A percentile compares a stretch with the other conserved stretches of the same genome.
Evolutionary conservation across 164 flowering plant species (phyloP).

Genomic region (Saururus chinensis): DNA sequence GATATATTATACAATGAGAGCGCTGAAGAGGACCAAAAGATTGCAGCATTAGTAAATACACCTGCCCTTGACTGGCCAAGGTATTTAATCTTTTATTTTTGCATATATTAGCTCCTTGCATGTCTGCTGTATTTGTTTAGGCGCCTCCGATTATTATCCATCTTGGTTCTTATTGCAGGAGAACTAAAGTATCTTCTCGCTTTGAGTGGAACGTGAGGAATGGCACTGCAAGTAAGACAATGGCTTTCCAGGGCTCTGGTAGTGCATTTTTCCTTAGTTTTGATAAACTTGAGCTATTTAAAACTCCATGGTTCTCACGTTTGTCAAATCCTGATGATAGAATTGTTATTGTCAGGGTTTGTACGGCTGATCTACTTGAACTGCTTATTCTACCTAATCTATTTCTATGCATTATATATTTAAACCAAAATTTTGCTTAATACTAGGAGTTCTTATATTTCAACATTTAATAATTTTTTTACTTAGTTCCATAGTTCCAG

Average conservation of each 20-base stretch:
- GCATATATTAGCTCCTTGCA: not conserved
- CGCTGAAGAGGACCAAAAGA: slow-evolving; percentile 83
- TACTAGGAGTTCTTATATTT: no score
- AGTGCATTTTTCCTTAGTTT: slow-evolving; percentile 6
- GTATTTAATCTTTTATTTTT: slow-evolving; percentile 16
- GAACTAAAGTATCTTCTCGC: slow-evolving; percentile 55
- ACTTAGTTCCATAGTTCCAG: not conserved
- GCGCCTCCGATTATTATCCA: not conserved
- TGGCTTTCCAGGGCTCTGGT: slow-evolving; percentile 86
- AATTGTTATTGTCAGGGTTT: no score
- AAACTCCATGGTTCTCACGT: no score
- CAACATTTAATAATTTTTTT: no score
- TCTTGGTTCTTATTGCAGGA: slow-evolving; percentile 37
- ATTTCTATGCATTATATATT: no score
- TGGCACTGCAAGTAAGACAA: no score
- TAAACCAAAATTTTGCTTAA: no score
- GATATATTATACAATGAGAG: slow-evolving; percentile 40
- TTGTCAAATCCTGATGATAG: no score
- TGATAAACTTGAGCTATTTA: no score
- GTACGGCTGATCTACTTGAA: no score
- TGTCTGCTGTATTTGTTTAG: not conserved
- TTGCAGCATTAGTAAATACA: slow-evolving; percentile 75
- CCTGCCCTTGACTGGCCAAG: slow-evolving; percentile 85
- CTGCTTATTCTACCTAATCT: no score
- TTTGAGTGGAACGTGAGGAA: slow-evolving; percentile 80